Conservation (phyloP, 2,329 filamentous ascomycete species). For the Seiridium cupressi region DNA sequence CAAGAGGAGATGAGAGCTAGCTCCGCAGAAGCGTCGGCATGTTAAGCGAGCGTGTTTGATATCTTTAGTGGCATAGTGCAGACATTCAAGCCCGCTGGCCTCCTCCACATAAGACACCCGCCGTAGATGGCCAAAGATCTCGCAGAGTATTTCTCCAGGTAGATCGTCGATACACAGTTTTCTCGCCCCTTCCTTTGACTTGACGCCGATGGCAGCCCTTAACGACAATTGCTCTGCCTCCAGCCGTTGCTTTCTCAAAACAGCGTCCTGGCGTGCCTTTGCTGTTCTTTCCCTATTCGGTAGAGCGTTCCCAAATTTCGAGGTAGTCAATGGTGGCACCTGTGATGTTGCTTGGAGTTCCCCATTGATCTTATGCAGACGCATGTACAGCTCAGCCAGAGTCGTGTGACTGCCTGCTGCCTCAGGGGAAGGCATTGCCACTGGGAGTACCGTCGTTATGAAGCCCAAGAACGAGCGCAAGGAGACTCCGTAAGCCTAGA, state of each 20-base stretch:
- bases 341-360: background rate
- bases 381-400: background rate
- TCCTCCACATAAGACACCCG: background rate
- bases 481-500: no score
- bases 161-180: background rate
- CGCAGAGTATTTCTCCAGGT: background rate
- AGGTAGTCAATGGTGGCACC: background rate
- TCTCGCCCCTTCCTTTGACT: background rate
- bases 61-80: background rate
- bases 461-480: no score
- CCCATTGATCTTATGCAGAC: background rate
- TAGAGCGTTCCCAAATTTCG: background rate
- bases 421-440: background rate
- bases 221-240: background rate
- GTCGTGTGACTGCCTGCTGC: background rate
- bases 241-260: background rate
- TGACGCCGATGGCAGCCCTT: background rate
- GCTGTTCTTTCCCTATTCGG: background rate
- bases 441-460: no score
- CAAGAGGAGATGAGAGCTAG: slow-evolving; percentile 18
- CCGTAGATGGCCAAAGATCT: background rate
- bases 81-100: background rate
- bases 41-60: slow-evolving; percentile 15
- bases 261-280: background rate
- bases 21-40: slow-evolving; percentile 14